These are phyloP conservation scores for Knufia fluminis DNA, from an alignment of 2,329 filamentous ascomycete genomes.

Conservation along the genomic window DNA sequence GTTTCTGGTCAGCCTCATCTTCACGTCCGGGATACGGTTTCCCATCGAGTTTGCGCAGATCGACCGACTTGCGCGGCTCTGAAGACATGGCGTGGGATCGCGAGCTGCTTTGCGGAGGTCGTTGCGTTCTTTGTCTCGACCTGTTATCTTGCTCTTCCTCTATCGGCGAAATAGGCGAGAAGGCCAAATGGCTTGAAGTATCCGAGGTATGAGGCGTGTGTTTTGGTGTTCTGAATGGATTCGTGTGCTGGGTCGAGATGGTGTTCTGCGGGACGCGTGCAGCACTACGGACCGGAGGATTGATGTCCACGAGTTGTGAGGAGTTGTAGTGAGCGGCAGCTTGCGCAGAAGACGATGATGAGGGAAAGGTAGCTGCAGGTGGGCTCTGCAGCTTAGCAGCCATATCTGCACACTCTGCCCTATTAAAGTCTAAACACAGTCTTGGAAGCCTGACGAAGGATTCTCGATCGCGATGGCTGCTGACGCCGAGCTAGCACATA, in stretches of 20 bases:
- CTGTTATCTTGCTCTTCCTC: constrained; percentile 7
- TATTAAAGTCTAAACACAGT: not conserved
- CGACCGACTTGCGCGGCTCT: constrained; percentile 11
- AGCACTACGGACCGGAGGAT: not conserved
- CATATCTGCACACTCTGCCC: not conserved
- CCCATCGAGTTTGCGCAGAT: constrained; percentile 18
- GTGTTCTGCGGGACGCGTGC: not conserved
- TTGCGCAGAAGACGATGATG: constrained; percentile 1
- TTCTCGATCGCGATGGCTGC: not conserved
- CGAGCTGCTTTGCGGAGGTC: constrained; percentile 6
- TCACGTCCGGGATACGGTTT: constrained; percentile 13
- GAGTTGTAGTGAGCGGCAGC: not conserved
- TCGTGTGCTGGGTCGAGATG: not conserved
- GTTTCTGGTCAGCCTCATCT: constrained; percentile 13
- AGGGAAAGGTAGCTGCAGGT: not conserved
- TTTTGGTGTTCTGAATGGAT: constrained; percentile 6
- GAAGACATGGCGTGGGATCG: constrained; percentile 8
- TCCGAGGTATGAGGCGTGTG: constrained; percentile 6
- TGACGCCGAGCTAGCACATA: not conserved
- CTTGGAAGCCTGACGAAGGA: not conserved
- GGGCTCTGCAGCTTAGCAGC: not conserved
- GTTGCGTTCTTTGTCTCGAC: constrained; percentile 11
- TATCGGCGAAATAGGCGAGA: constrained; percentile 21
- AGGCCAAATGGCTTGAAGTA: not conserved
- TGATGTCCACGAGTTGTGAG: constrained; percentile 2